Evolutionary conservation across 2,329 filamentous ascomycete genomes (phyloP).

Genomic region (Talaromyces sp.): DNA sequence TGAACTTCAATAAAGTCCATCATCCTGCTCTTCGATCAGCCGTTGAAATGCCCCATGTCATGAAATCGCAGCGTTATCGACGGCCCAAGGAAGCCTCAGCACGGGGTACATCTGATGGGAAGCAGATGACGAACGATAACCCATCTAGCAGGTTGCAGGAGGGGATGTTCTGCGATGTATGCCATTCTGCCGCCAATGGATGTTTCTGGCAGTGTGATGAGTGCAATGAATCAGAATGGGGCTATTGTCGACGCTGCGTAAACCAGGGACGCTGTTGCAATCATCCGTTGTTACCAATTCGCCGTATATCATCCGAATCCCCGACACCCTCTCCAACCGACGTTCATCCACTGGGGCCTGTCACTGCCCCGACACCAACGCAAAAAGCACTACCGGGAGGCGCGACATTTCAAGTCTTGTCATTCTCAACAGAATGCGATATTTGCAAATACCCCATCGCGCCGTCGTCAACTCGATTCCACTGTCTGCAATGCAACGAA

Average conservation of each 20-base stretch:
- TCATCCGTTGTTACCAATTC: constrained; percentile 74
- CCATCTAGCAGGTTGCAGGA: constrained; percentile 66
- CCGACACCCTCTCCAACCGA: constrained; percentile 20
- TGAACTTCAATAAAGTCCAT: constrained; percentile 58
- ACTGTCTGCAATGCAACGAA: constrained; percentile 72
- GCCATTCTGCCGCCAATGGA: constrained; percentile 68
- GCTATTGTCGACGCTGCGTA: constrained; percentile 84
- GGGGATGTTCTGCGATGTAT: constrained; percentile 81
- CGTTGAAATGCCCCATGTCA: constrained; percentile 51
- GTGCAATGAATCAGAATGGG: constrained; percentile 93
- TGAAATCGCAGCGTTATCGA: constrained; percentile 40
- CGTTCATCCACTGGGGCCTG: constrained; percentile 24
- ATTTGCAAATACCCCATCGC: constrained; percentile 71
- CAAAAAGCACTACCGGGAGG: constrained; percentile 37
- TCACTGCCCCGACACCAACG: constrained; percentile 31
- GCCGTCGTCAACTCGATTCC: constrained; percentile 66
- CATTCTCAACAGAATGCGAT: constrained; percentile 74
- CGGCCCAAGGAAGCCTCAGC: constrained; percentile 28
- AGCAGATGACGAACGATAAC: constrained; percentile 60
- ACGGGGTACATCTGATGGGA: constrained; percentile 40
- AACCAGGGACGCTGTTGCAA: constrained; percentile 78
- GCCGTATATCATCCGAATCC: constrained; percentile 49
- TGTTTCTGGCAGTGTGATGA: constrained; percentile 86
- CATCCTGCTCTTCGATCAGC: constrained; percentile 38
- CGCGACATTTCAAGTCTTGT: constrained; percentile 62